phyloP scores from a whole-genome alignment of 305 asterid species.

The Striga hermonthica region DNA sequence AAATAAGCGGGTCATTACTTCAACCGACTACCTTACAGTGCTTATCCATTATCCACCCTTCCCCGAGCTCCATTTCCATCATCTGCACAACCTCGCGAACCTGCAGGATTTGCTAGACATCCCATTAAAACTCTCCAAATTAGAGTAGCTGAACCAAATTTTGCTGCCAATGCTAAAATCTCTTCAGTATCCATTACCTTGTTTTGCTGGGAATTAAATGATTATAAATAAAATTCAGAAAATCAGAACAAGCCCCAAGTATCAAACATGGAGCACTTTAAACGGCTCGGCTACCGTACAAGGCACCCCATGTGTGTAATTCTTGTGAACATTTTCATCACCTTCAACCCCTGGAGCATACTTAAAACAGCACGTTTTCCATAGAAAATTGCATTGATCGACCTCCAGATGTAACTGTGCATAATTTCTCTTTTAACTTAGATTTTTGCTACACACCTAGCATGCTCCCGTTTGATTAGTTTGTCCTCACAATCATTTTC shows the following conservation, averaged over 20 bases:
- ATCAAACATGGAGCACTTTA: conserved; percentile 2
- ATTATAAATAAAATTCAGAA: no score
- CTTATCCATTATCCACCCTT: conserved; percentile 51
- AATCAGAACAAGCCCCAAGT: background rate
- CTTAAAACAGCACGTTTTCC: conserved; percentile 53
- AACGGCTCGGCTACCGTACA: conserved; percentile 45
- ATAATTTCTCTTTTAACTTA: conserved; percentile 62
- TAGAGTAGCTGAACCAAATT: conserved; percentile 21
- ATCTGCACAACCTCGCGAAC: conserved; percentile 56
- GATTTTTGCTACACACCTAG: conserved; percentile 38
- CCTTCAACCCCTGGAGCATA: conserved; percentile 60
- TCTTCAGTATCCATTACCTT: conserved; percentile 43
- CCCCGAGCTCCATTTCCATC: conserved; percentile 78
- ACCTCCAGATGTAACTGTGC: conserved; percentile 66
- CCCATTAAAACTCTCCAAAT: conserved; percentile 18
- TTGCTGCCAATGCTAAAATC: conserved; percentile 5
- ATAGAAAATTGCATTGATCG: conserved; percentile 70
- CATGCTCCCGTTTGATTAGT: conserved; percentile 26
- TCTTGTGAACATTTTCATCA: conserved; percentile 74
- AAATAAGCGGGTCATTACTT: no score
- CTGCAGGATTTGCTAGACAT: conserved; percentile 32
- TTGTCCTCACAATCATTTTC: conserved; percentile 27
- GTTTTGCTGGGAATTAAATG: no score
- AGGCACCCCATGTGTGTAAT: conserved; percentile 61
- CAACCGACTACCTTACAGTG: conserved; percentile 49